These are phyloP conservation scores for Boletus rubropictus DNA, from an alignment of 768 basidiomycete genomes.

Conservation along the genomic window DNA sequence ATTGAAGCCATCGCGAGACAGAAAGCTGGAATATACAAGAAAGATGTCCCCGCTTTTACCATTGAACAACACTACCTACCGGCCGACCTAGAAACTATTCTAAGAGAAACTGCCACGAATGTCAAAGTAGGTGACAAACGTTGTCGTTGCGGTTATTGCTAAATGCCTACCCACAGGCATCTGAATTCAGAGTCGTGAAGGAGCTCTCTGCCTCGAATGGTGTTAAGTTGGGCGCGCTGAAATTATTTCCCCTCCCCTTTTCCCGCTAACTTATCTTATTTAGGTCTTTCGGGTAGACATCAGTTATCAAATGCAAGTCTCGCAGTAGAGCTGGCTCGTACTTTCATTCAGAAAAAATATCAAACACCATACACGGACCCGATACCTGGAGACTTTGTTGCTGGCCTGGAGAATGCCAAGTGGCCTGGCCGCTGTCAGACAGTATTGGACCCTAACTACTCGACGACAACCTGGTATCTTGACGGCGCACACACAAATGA, in stretches of 20 bases:
- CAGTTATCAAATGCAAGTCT: conserved; percentile 85
- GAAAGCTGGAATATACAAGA: conserved; percentile 97
- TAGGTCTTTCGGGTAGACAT: conserved; percentile 82
- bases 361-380: conserved; percentile 5
- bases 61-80: conserved; percentile 77
- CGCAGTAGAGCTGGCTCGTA: conserved; percentile 65
- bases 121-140: conserved; percentile 44
- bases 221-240: conserved; percentile 55
- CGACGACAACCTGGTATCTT: conserved; percentile 72
- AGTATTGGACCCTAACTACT: conserved; percentile 53
- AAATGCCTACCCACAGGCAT: conserved; percentile 39
- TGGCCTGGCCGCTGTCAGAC: conserved; percentile 98
- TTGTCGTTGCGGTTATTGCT: background rate
- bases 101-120: conserved; percentile 62
- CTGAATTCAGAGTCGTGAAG: conserved; percentile 62
- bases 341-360: conserved; percentile 48
- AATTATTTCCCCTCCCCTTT: background rate
- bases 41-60: conserved; percentile 79
- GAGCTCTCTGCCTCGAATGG: conserved; percentile 42
- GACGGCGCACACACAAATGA: conserved; percentile 96
- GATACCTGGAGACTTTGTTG: conserved; percentile 50
- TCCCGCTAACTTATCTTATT: conserved; percentile 4
- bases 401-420: conserved; percentile 59
- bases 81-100: conserved; percentile 56
- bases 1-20: conserved; percentile 88